Conservation (phyloP, 352 stramenopile genomes). For the Phytophthora chlamydospora region DNA sequence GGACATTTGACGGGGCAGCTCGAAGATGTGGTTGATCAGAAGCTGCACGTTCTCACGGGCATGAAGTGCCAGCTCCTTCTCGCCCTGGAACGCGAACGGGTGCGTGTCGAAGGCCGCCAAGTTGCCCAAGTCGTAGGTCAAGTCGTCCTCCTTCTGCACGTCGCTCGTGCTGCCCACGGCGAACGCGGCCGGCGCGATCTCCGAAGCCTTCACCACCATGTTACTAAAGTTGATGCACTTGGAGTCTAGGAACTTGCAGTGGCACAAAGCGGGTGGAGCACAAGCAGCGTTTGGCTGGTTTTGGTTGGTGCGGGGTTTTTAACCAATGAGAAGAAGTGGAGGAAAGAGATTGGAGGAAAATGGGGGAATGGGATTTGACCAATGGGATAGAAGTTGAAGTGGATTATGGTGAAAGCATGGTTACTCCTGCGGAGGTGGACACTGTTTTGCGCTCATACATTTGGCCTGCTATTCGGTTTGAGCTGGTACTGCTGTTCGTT, state of each 20-base stretch:
- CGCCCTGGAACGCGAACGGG: conserved; percentile 78
- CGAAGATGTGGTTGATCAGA: conserved; percentile 93
- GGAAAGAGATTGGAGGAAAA: conserved; percentile 8
- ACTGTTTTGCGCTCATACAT: background rate
- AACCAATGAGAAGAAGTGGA: conserved; percentile 12
- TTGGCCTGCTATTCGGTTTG: too few species aligned
- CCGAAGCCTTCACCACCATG: conserved; percentile 81
- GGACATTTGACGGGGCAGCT: conserved; percentile 91
- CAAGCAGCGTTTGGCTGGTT: conserved; percentile 5
- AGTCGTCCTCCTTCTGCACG: conserved; percentile 83
- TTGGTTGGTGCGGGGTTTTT: conserved; percentile 28
- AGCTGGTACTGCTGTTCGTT: too few species aligned
- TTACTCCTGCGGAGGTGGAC: background rate
- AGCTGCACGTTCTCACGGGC: conserved; percentile 94
- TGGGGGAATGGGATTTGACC: background rate
- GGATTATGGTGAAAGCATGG: too few species aligned
- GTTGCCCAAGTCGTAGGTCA: conserved; percentile 91
- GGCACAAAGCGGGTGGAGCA: conserved; percentile 11
- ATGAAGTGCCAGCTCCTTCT: conserved; percentile 91
- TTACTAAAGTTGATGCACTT: conserved; percentile 8
- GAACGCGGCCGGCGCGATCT: conserved; percentile 83
- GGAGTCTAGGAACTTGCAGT: conserved; percentile 10
- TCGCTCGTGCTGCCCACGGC: conserved; percentile 62
- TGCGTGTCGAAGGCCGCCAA: conserved; percentile 90
- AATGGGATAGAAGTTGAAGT: background rate